A percentile compares a stretch with the other conserved stretches of the same genome.
Evolutionary conservation across 2,329 filamentous ascomycete genomes (phyloP).

Genomic region (Aspergillus luchuensis): DNA sequence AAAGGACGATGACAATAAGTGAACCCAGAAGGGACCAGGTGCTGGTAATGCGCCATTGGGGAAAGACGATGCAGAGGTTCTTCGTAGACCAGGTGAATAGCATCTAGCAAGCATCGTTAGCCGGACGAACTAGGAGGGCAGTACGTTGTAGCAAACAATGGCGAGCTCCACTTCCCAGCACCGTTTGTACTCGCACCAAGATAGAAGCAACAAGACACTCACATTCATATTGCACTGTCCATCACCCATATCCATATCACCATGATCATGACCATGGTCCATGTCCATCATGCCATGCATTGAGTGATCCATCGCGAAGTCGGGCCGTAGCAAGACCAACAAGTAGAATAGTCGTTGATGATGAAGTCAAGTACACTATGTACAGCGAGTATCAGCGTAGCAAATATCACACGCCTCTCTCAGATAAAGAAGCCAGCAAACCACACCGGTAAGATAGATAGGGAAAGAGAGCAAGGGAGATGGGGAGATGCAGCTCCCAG

Average conservation of each 20-base stretch:
- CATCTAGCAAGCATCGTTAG: conserved; percentile 64
- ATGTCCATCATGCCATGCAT: conserved; percentile 45
- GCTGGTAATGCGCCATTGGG: conserved; percentile 80
- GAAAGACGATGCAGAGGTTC: conserved; percentile 95
- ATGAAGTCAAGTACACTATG: not conserved
- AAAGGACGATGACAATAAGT: conserved; percentile 75
- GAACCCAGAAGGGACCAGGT: conserved; percentile 76
- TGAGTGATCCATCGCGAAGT: conserved; percentile 39
- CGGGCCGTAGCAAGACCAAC: not conserved
- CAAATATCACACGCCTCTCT: not conserved
- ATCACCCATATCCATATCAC: conserved; percentile 58
- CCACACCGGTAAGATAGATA: not conserved
- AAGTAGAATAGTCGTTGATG: not conserved
- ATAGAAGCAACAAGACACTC: conserved; percentile 34
- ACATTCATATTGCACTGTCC: conserved; percentile 89
- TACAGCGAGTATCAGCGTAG: conserved; percentile 10
- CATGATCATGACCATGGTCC: conserved; percentile 50
- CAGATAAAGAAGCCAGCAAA: not conserved
- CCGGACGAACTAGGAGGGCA: not conserved
- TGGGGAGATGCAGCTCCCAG: not conserved
- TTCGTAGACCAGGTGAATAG: conserved; percentile 94
- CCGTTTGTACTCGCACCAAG: not conserved
- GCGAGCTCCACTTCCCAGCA: not conserved
- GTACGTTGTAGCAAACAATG: too few relatives aligned
- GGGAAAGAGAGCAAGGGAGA: not conserved